Percentiles rank a stretch among this genome's conserved stretches.
Evolutionary conservation across 2,329 filamentous ascomycete genomes (phyloP).

Genomic region (Alternaria sp.): DNA sequence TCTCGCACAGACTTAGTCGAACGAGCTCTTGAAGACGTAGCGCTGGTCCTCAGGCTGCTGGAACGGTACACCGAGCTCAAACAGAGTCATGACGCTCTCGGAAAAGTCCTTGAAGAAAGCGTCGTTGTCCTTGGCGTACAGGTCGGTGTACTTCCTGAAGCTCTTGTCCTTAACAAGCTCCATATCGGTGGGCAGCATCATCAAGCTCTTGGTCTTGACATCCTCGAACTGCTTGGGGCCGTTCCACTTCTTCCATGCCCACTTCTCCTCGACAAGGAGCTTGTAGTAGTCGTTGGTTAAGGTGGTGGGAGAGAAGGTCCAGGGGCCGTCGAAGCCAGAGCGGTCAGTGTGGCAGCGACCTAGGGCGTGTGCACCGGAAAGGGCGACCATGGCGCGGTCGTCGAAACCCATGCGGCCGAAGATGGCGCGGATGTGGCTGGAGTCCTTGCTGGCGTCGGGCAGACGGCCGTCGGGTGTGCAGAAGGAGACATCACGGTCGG

Average conservation of each 20-base stretch:
- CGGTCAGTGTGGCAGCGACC: conserved; percentile 90
- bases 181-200: conserved; percentile 97
- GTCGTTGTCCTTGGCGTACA: conserved; percentile 90
- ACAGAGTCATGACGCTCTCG: conserved; percentile 77
- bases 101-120: conserved; percentile 94
- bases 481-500: conserved; percentile 77
- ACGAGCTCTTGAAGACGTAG: conserved; percentile 56
- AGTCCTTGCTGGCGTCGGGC: conserved; percentile 79
- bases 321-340: conserved; percentile 87
- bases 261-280: conserved; percentile 88
- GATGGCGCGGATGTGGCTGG: conserved; percentile 83
- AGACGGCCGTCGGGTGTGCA: conserved; percentile 95
- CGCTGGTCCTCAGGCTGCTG: conserved; percentile 56
- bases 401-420: conserved; percentile 98
- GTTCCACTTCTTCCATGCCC: conserved; percentile 96
- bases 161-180: conserved; percentile 85
- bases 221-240: conserved; percentile 92
- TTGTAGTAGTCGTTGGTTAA: conserved; percentile 96
- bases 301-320: conserved; percentile 76
- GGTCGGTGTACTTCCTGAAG: conserved; percentile 80
- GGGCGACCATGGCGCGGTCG: conserved; percentile 93
- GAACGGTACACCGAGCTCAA: conserved; percentile 95
- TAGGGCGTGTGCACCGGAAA: conserved; percentile 80
- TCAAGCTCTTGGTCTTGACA: conserved; percentile 82
- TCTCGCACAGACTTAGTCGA: conserved; percentile 34